Percentiles rank a stretch among this genome's conserved stretches.
phyloP scores from a whole-genome alignment of 2,329 filamentous ascomycete species.

The Pestalotiopsis sp. region DNA sequence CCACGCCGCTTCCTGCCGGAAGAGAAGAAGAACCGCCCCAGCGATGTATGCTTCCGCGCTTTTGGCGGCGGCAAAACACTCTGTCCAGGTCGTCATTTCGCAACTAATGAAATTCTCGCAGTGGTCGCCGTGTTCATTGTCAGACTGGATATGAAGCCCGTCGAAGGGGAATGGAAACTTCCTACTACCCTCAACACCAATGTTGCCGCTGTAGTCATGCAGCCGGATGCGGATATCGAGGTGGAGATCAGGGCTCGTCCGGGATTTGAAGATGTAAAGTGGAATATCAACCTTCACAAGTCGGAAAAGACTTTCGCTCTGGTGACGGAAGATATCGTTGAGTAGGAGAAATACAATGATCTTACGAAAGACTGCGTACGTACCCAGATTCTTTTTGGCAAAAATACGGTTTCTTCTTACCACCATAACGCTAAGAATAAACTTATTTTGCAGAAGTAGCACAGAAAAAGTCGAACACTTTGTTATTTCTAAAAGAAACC shows the following conservation, averaged over 20 bases:
- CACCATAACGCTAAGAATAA: no score
- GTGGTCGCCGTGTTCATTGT: constrained; percentile 32
- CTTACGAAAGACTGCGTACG: no score
- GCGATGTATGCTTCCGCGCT: constrained; percentile 35
- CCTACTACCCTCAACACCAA: constrained; percentile 30
- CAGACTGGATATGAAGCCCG: constrained; percentile 28
- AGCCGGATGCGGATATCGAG: constrained; percentile 26
- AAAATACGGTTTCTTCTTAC: no score
- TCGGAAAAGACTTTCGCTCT: constrained; percentile 4
- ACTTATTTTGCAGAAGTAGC: no score
- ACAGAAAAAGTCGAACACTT: no score
- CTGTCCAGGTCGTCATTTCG: constrained; percentile 42
- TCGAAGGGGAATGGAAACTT: constrained; percentile 22
- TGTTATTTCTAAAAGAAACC: no score
- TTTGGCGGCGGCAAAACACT: constrained; percentile 43
- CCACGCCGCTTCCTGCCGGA: constrained; percentile 39
- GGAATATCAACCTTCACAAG: constrained; percentile 11
- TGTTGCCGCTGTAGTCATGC: constrained; percentile 30
- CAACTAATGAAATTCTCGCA: constrained; percentile 39
- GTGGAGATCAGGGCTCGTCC: constrained; percentile 22
- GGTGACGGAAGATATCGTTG: constrained; percentile 1
- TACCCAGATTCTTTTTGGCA: no score
- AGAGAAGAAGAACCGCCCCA: constrained; percentile 23
- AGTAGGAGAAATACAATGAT: neutral
- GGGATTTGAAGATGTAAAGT: constrained; percentile 1